Evolutionary conservation across 164 flowering plant species (phyloP).

Genomic region (Dillenia turbinata): DNA sequence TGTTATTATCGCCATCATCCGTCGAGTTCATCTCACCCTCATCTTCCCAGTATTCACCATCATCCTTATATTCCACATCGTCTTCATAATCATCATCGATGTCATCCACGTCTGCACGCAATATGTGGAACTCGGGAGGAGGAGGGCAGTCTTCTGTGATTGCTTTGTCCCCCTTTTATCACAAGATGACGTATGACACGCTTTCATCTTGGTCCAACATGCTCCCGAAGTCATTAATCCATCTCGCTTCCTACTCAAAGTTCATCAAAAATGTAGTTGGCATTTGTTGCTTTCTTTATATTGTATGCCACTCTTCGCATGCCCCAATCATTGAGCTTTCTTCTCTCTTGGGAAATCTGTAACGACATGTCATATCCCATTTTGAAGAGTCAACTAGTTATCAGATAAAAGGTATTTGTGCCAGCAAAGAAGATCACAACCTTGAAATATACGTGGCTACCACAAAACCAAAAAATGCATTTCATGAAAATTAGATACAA

Average conservation of each 20-base stretch:
- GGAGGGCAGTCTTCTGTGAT: constrained; percentile 83
- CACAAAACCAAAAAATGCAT: too few species aligned
- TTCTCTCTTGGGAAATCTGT: constrained; percentile 79
- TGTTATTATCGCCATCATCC: constrained; percentile 7
- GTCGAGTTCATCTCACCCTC: constrained; percentile 17
- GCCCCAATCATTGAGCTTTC: constrained; percentile 94
- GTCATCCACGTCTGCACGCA: constrained; percentile 37
- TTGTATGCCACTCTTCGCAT: constrained; percentile 84
- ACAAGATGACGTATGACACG: constrained; percentile 91
- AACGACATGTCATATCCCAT: not conserved
- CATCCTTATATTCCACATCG: constrained; percentile 25
- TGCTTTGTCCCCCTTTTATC: constrained; percentile 76
- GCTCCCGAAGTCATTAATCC: constrained; percentile 82
- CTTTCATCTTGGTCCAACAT: constrained; percentile 89
- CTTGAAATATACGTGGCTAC: too few species aligned
- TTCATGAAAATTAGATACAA: not conserved
- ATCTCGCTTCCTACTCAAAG: constrained; percentile 78
- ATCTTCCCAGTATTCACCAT: constrained; percentile 22
- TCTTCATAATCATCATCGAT: constrained; percentile 37
- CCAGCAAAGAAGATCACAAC: too few species aligned
- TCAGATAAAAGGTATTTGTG: too few species aligned
- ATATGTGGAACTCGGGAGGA: constrained; percentile 75
- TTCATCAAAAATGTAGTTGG: constrained; percentile 90
- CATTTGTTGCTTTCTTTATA: constrained; percentile 78
- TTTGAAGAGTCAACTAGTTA: not conserved